Base-by-base conservation (phyloP, 306 rosid species). In the Cicer cuneatum region DNA sequence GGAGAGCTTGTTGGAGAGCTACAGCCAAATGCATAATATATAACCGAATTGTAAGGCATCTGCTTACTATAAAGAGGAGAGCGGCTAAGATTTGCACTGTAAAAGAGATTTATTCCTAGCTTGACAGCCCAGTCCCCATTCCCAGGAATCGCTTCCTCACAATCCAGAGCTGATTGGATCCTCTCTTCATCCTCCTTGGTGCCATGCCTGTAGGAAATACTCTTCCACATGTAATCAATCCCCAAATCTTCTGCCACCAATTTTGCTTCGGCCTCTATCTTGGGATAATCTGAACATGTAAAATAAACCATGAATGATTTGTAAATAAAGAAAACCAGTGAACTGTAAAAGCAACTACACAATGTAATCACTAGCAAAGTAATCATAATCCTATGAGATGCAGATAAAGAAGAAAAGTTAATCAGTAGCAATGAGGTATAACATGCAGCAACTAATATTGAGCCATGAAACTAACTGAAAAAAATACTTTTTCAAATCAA, bases 51-150 rank as follows among this genome's bases (percentile, higher is more conserved):
- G 85, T 90, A 95, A 65, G 98, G 90, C 99, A 95, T 95, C 87
- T 95, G 99, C 91, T 95, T 95, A 75, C 96, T 90, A 38, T 95
- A 95, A 59, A 95, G 96, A 80, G 94, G 90, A 85, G 98, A 90
- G 63, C 90, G 97, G 72, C 99, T 86, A 42, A 92, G 97, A 71
- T 76, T 85, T 82, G 99, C 98, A 86, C 99, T 95, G 19, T 92
- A 92, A 70, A 95, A 95, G 77, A 95, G 99, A 87, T 95, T 95
- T 79, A 95, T 86, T 63, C 98, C 99, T 73, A 95, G 87, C 89
- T 95, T 95, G 43, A 95, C 98, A 73, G 97, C 89, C 99, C 99
- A 95, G 79, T 95, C 98, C 74, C 96, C 98, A 76, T 90, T 89
- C 78, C 90, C 92, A 24, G 93, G 89, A 81, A 81, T 84, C 69